Conservation (phyloP, 1,139 yeast species). For the Ogataea hybrid region DNA sequence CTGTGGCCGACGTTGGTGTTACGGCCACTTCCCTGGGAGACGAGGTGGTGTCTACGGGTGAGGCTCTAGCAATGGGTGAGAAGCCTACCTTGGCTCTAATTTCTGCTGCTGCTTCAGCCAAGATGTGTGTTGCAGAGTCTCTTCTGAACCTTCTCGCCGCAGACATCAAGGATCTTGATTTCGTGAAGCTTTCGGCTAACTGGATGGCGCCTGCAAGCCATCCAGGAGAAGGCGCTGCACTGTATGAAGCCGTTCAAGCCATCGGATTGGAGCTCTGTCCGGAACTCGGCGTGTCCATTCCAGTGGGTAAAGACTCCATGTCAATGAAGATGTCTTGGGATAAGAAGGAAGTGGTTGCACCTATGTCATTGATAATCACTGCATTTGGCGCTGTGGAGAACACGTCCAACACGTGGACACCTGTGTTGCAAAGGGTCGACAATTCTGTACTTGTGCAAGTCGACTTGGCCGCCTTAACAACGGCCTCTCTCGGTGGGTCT, state of each 20-base stretch:
- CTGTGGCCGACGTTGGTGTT: conserved; percentile 99
- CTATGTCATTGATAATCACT: conserved; percentile 87
- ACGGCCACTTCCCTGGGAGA: conserved; percentile 89
- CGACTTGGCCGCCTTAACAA: conserved; percentile 65
- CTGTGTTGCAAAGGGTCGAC: conserved; percentile 56
- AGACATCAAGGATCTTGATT: conserved; percentile 71
- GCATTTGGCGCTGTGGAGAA: conserved; percentile 87
- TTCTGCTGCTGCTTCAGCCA: conserved; percentile 94
- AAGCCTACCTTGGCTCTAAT: conserved; percentile 89
- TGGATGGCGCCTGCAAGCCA: conserved; percentile 99
- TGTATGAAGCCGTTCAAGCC: conserved; percentile 97
- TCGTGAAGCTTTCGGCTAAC: conserved; percentile 89
- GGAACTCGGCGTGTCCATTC: conserved; percentile 84
- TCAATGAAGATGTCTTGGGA: conserved; percentile 99
- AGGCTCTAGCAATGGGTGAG: conserved; percentile 98
- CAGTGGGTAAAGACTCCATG: conserved; percentile 99
- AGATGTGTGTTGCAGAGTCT: conserved; percentile 95
- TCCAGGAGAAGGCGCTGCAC: conserved; percentile 91
- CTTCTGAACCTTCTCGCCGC: conserved; percentile 88
- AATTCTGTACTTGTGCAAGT: conserved; percentile 71
- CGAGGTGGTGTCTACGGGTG: conserved; percentile 73
- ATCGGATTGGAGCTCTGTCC: conserved; percentile 95
- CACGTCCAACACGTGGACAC: conserved; percentile 95
- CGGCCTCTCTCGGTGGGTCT: conserved; percentile 82
- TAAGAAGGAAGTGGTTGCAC: conserved; percentile 89